These are phyloP conservation scores for Fragaria iinumae DNA, from an alignment of 306 rosid genomes.

Conservation along the genomic window DNA sequence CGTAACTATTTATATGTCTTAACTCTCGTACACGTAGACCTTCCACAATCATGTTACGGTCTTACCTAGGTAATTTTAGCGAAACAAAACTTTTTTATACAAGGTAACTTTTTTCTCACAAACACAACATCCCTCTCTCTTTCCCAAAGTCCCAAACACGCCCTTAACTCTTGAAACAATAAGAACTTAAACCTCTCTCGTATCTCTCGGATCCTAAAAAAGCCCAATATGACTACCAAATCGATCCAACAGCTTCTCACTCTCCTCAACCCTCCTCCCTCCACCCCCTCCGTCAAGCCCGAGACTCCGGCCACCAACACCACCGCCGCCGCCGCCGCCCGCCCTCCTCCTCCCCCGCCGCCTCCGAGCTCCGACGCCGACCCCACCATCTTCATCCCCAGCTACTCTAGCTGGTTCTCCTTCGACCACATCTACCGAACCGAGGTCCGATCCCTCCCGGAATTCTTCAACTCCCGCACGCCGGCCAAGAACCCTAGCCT, in stretches of 20 bases:
- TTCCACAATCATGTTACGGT: too few species aligned
- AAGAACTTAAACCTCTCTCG: too few species aligned
- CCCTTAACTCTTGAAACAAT: too few species aligned
- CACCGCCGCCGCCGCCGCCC: conserved; percentile 9
- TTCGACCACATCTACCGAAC: conserved; percentile 60
- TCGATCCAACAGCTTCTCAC: neutral
- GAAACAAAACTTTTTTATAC: too few species aligned
- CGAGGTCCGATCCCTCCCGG: conserved; percentile 77
- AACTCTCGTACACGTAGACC: too few species aligned
- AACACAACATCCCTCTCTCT: too few species aligned
- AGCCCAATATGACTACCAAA: neutral
- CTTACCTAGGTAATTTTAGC: too few species aligned
- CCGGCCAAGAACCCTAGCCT: conserved; percentile 66
- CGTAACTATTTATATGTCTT: too few species aligned
- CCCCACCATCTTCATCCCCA: conserved; percentile 47
- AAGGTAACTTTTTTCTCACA: too few species aligned
- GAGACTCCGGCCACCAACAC: conserved; percentile 33
- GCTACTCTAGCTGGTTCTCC: conserved; percentile 85
- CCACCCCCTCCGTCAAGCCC: conserved; percentile 17
- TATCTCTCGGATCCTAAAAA: too few species aligned
- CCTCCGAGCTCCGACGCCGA: conserved; percentile 31
- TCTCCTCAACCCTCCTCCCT: neutral
- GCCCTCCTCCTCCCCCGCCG: conserved; percentile 15
- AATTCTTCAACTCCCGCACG: conserved; percentile 59
- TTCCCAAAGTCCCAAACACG: too few species aligned